These are phyloP conservation scores for Dendrobium catenatum DNA, from an alignment of 106 monocot species.

Conservation along the genomic window DNA sequence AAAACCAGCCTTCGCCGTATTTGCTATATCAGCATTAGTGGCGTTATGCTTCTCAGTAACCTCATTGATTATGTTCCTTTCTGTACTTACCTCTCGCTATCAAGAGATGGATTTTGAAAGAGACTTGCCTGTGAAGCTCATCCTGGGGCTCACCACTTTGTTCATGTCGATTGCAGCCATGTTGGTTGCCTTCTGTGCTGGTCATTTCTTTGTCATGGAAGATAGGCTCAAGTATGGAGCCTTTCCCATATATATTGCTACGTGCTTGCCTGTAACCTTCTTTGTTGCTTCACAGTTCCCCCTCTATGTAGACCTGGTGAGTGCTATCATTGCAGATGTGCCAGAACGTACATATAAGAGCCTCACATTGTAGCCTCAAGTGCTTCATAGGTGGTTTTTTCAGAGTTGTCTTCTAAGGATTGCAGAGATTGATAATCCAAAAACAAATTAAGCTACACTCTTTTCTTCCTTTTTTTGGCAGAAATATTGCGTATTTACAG, in stretches of 20 bases:
- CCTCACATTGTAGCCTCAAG: not conserved
- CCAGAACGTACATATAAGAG: slow-evolving; percentile 11
- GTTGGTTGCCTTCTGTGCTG: slow-evolving; percentile 14
- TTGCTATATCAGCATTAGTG: slow-evolving; percentile 14
- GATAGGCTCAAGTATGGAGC: slow-evolving; percentile 11
- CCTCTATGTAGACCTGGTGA: slow-evolving; percentile 8
- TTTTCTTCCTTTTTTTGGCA: not conserved
- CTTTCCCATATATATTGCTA: slow-evolving; percentile 6
- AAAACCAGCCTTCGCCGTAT: slow-evolving; percentile 1
- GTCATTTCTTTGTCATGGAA: slow-evolving; percentile 18
- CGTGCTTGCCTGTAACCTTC: slow-evolving; percentile 3
- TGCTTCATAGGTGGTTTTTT: not conserved
- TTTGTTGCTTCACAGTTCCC: slow-evolving; percentile 11
- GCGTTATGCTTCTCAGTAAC: slow-evolving; percentile 25
- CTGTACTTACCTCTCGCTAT: slow-evolving; percentile 20
- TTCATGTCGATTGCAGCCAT: slow-evolving; percentile 15
- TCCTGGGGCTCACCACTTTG: slow-evolving; percentile 6
- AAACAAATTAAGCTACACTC: not conserved
- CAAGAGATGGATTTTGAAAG: slow-evolving; percentile 13
- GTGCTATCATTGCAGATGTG: slow-evolving; percentile 1
- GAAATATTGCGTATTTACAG: not conserved
- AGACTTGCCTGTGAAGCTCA: slow-evolving; percentile 4
- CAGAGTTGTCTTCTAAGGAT: not conserved
- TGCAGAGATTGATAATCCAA: not conserved
- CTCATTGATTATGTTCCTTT: slow-evolving; percentile 20